Base-by-base conservation (phyloP, 176 grass and related monocot genomes). In the Tillandsia leiboldiana region DNA sequence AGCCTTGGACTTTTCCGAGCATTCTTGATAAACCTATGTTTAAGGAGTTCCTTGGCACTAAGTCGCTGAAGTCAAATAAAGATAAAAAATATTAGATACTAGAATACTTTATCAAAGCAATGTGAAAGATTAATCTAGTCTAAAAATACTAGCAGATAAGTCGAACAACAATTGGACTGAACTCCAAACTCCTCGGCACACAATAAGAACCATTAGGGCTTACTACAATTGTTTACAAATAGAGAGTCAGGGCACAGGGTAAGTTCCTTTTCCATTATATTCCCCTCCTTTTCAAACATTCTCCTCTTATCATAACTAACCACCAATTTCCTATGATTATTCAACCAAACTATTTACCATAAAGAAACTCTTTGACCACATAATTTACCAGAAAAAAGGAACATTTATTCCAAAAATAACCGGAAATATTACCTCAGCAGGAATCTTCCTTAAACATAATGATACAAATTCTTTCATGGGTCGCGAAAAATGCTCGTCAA, bases 401-500 rank as follows among this genome's bases (percentile, higher is more conserved):
- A 29, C 4, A 73, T 54, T 28, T 69, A 7, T 9, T 72, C 76
- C 18, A 7, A 50, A 47, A 72, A 61, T n/a, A 26, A 51, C 3
- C 2, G 64, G 24, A 53, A 80, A 53, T 48, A 53, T 75, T 84
- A 99, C 95, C 95, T 99, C 95, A 59, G 82, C 72, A 80, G 95
- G 90, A 81, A 65, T 88, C 80, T 99, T 99, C 85, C 74, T 99
- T 53, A 99, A 83, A 81, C 95, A 99, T 61, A 90, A 73, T 74
- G 95, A 99, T 65, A 99, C 95, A 84, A 99, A 99, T 80, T 99
- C 95, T 65, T 99, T 99, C 78, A 99, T 92, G 11, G 84, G 77
- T 82, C 84, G 86, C 66, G 95, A 99, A 75, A 99, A 99, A 90
- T 99, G 95, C 26, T 99, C 95, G 77, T 99, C 95, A 53, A 99